A percentile compares a stretch with the other conserved stretches of the same genome.
Evolutionary conservation across 371 early-diverging fungal species (phyloP).

Genomic region (Zychaea mexicana): DNA sequence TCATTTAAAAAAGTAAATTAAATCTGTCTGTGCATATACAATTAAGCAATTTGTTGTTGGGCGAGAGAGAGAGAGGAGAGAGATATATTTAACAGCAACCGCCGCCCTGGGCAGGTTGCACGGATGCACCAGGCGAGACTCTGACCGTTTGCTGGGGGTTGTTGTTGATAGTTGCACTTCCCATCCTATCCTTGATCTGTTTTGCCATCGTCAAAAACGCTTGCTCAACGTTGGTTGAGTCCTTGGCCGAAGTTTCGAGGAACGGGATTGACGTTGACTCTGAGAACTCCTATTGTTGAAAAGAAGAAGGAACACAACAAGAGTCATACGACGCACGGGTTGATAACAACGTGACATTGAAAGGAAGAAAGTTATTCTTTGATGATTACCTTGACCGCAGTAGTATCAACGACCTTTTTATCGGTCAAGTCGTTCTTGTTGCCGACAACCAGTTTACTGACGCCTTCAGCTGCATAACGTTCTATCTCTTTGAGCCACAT

Average conservation of each 20-base stretch:
- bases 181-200: slow-evolving; percentile 75
- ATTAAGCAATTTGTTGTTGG: no score
- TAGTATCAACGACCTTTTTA: slow-evolving; percentile 78
- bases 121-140: slow-evolving; percentile 48
- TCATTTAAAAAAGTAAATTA: not conserved
- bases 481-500: slow-evolving; percentile 97
- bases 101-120: slow-evolving; percentile 45
- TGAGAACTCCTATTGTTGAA: not conserved
- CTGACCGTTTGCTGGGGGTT: slow-evolving; percentile 46
- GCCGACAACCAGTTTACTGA: slow-evolving; percentile 95
- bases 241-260: slow-evolving; percentile 94
- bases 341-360: no score
- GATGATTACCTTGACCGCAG: slow-evolving; percentile 70
- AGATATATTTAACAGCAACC: slow-evolving; percentile 49
- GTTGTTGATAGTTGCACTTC: slow-evolving; percentile 6
- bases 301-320: no score
- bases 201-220: slow-evolving; percentile 95
- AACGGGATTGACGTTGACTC: slow-evolving; percentile 68
- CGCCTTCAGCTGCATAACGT: slow-evolving; percentile 50
- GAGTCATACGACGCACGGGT: no score
- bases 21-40: not conserved
- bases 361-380: not conserved
- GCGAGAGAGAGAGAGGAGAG: not conserved
- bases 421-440: slow-evolving; percentile 98
- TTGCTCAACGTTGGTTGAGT: slow-evolving; percentile 92